A percentile compares a stretch with the other conserved stretches of the same genome.
phyloP scores from a whole-genome alignment of 1,284 basidiomycete genomes.

The Ganoderma boninense region DNA sequence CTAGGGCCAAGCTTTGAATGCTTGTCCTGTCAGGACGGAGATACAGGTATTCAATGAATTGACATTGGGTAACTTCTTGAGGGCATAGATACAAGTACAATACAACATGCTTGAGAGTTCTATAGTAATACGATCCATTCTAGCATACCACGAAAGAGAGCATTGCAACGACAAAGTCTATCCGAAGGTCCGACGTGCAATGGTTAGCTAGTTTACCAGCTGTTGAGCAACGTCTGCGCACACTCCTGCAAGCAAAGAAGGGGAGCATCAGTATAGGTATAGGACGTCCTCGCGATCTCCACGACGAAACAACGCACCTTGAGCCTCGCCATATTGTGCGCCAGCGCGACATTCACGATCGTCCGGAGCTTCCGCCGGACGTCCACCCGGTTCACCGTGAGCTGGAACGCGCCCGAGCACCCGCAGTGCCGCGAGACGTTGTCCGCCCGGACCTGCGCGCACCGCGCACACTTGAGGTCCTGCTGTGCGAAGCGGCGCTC shows the following conservation, averaged over 20 bases:
- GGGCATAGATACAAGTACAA: slow-evolving; percentile 23
- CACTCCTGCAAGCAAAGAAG: slow-evolving; percentile 49
- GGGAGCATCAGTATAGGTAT: slow-evolving; percentile 6
- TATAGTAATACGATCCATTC: background rate
- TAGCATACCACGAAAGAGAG: slow-evolving; percentile 22
- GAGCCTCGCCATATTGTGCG: slow-evolving; percentile 71
- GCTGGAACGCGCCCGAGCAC: slow-evolving; percentile 87
- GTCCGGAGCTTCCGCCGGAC: slow-evolving; percentile 76
- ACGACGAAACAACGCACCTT: slow-evolving; percentile 55
- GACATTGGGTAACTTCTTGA: slow-evolving; percentile 4
- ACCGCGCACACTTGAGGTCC: slow-evolving; percentile 89
- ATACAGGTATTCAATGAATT: background rate
- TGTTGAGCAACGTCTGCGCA: slow-evolving; percentile 32
- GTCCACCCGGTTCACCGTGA: slow-evolving; percentile 77
- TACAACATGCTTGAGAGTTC: slow-evolving; percentile 28
- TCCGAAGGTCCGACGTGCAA: background rate
- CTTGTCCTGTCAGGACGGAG: too few relatives aligned
- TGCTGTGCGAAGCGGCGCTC: slow-evolving; percentile 88
- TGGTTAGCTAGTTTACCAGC: slow-evolving; percentile 25
- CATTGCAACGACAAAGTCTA: slow-evolving; percentile 12
- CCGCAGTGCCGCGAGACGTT: slow-evolving; percentile 88
- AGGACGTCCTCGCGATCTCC: background rate
- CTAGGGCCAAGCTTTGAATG: background rate
- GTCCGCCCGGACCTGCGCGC: slow-evolving; percentile 88
- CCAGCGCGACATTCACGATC: slow-evolving; percentile 82